phyloP scores from a whole-genome alignment of 257 asterid genomes.

The Gentiana macrophylla region DNA sequence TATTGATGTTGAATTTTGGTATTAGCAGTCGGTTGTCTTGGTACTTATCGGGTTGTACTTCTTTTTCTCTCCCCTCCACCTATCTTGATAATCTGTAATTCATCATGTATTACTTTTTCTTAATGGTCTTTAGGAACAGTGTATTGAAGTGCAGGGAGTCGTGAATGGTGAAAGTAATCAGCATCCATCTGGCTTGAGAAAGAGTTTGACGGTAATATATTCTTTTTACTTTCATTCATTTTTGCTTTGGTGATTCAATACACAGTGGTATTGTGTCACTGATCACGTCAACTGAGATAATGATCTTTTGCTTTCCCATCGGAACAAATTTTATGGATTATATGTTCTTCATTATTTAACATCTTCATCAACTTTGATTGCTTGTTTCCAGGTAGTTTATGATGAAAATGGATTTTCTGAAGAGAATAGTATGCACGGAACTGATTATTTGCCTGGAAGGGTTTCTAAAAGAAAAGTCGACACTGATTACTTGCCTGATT shows the following conservation, averaged over 20 bases:
- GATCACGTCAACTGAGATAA: not conserved
- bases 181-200: conserved; percentile 21
- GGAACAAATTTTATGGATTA: not conserved
- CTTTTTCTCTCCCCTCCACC: not conserved
- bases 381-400: conserved; percentile 30
- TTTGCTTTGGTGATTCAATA: not conserved
- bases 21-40: too few relatives aligned
- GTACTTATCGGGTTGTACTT: too few relatives aligned
- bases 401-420: conserved; percentile 18
- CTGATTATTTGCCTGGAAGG: too few relatives aligned
- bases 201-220: conserved; percentile 20
- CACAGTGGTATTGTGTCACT: not conserved
- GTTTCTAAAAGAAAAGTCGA: not conserved
- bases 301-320: not conserved
- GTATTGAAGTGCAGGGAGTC: conserved; percentile 12
- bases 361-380: not conserved
- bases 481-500: too few relatives aligned
- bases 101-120: conserved; percentile 8
- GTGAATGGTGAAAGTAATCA: conserved; percentile 18
- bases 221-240: conserved; percentile 13
- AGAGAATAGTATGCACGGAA: conserved; percentile 9
- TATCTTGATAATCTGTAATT: not conserved
- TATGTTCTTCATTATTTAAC: too few relatives aligned
- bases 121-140: conserved; percentile 23
- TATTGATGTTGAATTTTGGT: too few relatives aligned